Percentiles rank a stretch among this genome's conserved stretches.
These are phyloP conservation scores for Prunus salicina DNA, from an alignment of 306 rosid species.

Conservation along the genomic window DNA sequence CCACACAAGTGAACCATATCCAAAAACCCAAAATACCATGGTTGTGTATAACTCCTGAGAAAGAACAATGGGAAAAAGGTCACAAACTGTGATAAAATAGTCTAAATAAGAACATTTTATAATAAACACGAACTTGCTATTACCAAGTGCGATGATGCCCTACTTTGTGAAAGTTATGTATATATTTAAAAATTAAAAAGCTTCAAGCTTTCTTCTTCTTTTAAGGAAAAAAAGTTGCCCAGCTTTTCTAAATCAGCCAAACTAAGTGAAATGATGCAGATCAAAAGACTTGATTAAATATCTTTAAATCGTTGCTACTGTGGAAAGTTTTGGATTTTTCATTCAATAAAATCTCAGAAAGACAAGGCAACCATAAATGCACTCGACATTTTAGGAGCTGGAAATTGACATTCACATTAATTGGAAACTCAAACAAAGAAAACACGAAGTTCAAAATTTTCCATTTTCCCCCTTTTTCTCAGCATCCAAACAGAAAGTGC, in stretches of 20 bases:
- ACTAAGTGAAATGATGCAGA: not conserved
- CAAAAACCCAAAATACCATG: conserved; percentile 97
- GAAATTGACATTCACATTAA: not conserved
- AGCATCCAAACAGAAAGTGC: conserved; percentile 12
- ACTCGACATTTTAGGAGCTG: not conserved
- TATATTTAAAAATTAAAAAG: not conserved
- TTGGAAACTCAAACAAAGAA: not conserved
- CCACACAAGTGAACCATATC: conserved; percentile 97
- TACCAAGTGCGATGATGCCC: not conserved
- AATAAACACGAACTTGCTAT: not conserved
- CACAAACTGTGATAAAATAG: not conserved
- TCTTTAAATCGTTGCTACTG: not conserved
- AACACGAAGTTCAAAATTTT: not conserved
- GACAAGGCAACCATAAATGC: not conserved
- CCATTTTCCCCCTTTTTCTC: not conserved
- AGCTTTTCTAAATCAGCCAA: not conserved
- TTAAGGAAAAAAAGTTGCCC: not conserved
- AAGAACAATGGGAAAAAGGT: conserved; percentile 1
- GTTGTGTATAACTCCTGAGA: conserved; percentile 35
- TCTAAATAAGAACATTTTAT: not conserved
- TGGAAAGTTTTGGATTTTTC: not conserved
- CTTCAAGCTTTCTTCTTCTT: not conserved
- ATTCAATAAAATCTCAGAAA: not conserved
- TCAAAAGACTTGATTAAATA: no score
- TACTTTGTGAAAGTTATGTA: not conserved